These are phyloP conservation scores for Lactarius psammicola DNA, from an alignment of 768 basidiomycete species.

Conservation along the genomic window DNA sequence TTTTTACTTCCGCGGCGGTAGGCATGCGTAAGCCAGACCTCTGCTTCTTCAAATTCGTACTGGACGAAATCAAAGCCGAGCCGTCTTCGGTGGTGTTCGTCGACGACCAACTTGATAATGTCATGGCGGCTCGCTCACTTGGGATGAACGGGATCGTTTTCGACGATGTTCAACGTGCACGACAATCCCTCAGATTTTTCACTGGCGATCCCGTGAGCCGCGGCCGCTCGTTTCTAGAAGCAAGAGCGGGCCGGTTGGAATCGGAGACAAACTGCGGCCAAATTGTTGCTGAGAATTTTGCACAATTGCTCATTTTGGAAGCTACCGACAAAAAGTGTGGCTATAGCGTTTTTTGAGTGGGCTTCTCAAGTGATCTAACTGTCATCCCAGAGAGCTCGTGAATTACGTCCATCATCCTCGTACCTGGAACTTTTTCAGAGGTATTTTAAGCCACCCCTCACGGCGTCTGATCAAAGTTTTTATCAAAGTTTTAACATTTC, in stretches of 20 bases:
- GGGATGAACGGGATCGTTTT: conserved; percentile 57
- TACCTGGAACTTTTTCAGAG: conserved; percentile 57
- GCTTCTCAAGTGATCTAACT: neutral
- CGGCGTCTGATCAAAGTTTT: conserved; percentile 30
- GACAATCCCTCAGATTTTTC: conserved; percentile 47
- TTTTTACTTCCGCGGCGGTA: conserved; percentile 52
- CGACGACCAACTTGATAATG: conserved; percentile 60
- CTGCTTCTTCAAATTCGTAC: conserved; percentile 51
- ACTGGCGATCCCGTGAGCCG: conserved; percentile 47
- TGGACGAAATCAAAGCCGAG: conserved; percentile 45
- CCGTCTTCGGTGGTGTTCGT: conserved; percentile 52
- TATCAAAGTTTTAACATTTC: neutral
- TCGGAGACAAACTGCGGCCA: conserved; percentile 47
- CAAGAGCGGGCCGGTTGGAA: conserved; percentile 41
- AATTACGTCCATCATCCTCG: conserved; percentile 39
- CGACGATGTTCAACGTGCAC: conserved; percentile 42
- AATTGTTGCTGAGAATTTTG: conserved; percentile 51
- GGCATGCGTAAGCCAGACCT: conserved; percentile 58
- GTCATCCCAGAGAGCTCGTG: conserved; percentile 42
- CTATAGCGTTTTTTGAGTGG: neutral
- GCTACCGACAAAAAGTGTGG: conserved; percentile 46
- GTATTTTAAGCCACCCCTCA: conserved; percentile 38
- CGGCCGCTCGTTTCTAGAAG: conserved; percentile 42
- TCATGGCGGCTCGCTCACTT: conserved; percentile 54
- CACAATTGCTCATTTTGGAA: conserved; percentile 58